Evolutionary conservation across 805 yeast species (phyloP).

Genomic region (Candida cerambycidarum): DNA sequence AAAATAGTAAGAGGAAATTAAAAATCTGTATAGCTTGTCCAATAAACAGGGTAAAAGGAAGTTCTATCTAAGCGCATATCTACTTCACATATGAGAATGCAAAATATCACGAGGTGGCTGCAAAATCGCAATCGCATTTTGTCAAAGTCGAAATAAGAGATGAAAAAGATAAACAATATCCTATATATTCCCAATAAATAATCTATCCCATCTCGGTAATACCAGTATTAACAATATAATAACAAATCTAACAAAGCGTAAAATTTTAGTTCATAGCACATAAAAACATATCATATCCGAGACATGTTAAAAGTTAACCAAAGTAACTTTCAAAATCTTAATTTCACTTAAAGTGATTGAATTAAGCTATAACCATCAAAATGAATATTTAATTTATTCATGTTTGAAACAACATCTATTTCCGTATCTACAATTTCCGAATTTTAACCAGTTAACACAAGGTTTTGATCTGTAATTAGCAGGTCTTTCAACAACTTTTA

Average conservation of each 20-base stretch:
- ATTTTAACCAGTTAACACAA: conserved; percentile 83
- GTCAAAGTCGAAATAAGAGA: too few relatives aligned
- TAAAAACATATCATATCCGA: not conserved
- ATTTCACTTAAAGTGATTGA: too few relatives aligned
- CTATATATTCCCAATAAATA: conserved; percentile 6
- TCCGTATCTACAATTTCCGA: conserved; percentile 84
- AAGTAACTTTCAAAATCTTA: too few relatives aligned
- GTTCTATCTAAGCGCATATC: too few relatives aligned
- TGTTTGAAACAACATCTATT: conserved; percentile 91
- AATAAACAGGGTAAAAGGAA: too few relatives aligned
- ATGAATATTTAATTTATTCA: conserved; percentile 11
- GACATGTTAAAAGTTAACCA: too few relatives aligned
- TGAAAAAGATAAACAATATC: not conserved
- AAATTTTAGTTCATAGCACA: conserved; percentile 4
- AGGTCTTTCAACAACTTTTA: conserved; percentile 69
- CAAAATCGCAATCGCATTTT: too few relatives aligned
- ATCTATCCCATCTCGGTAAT: conserved; percentile 5
- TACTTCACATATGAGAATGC: too few relatives aligned
- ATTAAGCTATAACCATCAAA: too few relatives aligned
- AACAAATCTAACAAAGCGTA: not conserved
- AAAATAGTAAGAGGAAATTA: too few relatives aligned
- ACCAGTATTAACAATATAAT: conserved; percentile 7
- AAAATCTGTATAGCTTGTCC: too few relatives aligned
- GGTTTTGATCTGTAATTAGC: conserved; percentile 89
- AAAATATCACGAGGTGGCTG: too few relatives aligned